phyloP scores from a whole-genome alignment of 2,329 filamentous ascomycete genomes.

The Stemphylium lycopersici region DNA sequence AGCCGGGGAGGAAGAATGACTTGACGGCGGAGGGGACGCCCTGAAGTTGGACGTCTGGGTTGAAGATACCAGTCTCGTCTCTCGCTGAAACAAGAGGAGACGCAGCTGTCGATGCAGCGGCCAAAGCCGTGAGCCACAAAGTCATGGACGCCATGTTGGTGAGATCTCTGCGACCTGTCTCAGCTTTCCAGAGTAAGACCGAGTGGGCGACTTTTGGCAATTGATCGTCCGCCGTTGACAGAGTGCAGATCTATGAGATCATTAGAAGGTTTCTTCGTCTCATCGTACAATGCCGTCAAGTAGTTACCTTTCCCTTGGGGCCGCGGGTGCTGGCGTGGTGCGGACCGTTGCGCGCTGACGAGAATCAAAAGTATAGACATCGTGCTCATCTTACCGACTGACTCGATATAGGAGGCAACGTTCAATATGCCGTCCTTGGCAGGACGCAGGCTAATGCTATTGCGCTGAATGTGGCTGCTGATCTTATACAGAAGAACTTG shows the following conservation, averaged over 20 bases:
- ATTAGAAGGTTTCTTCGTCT: conserved; percentile 14
- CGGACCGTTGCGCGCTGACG: conserved; percentile 13
- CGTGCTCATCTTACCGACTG: conserved; percentile 7
- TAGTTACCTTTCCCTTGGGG: conserved; percentile 6
- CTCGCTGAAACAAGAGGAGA: conserved; percentile 23
- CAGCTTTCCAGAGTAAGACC: conserved; percentile 4
- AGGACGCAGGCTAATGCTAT: conserved; percentile 12
- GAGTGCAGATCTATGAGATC: conserved; percentile 14
- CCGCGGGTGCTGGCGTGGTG: conserved; percentile 6
- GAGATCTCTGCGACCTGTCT: conserved; percentile 6
- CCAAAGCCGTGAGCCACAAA: conserved; percentile 30
- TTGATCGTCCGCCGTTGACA: conserved; percentile 14
- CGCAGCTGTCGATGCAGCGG: conserved; percentile 30
- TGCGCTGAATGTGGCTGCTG: conserved; percentile 13
- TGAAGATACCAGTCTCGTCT: conserved; percentile 10
- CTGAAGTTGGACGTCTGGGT: conserved; percentile 29
- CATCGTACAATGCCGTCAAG: not conserved
- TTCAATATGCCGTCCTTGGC: conserved; percentile 17
- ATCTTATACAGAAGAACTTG: conserved; percentile 9
- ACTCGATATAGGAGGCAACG: conserved; percentile 4
- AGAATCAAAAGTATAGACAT: conserved; percentile 8
- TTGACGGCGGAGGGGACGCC: conserved; percentile 25
- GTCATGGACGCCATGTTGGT: conserved; percentile 21
- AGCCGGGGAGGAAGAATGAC: conserved; percentile 28
- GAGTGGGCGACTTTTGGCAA: conserved; percentile 2